A percentile compares a stretch with the other conserved stretches of the same genome.
These are phyloP conservation scores for Malus domestica DNA, from an alignment of 306 rosid genomes.

Conservation along the genomic window ASM211411v1 NC_041805.1:11857501-11858000, in stretches of 20 bases:
- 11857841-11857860: not conserved
- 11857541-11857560: not conserved
- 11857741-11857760: slow-evolving; percentile 94
- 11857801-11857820: no score
- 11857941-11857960: slow-evolving; percentile 90
- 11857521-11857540: not conserved
- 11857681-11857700: slow-evolving; percentile 94
- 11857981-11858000: not conserved
- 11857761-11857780: slow-evolving; percentile 63
- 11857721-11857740: slow-evolving; percentile 88
- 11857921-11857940: slow-evolving; percentile 78
- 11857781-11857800: not conserved
- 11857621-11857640: not conserved
- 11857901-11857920: slow-evolving; percentile 96
- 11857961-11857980: slow-evolving; percentile 85
- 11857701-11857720: slow-evolving; percentile 86
- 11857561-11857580: not conserved
- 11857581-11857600: not conserved
- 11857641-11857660: slow-evolving; percentile 61
- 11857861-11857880: not conserved
- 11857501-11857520: not conserved
- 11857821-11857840: not conserved
- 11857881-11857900: slow-evolving; percentile 94
- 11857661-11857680: slow-evolving; percentile 96
- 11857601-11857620: not conserved